These are phyloP conservation scores for Guadua angustifolia DNA, from an alignment of 176 grass and related monocot species.

Conservation along the genomic window DNA sequence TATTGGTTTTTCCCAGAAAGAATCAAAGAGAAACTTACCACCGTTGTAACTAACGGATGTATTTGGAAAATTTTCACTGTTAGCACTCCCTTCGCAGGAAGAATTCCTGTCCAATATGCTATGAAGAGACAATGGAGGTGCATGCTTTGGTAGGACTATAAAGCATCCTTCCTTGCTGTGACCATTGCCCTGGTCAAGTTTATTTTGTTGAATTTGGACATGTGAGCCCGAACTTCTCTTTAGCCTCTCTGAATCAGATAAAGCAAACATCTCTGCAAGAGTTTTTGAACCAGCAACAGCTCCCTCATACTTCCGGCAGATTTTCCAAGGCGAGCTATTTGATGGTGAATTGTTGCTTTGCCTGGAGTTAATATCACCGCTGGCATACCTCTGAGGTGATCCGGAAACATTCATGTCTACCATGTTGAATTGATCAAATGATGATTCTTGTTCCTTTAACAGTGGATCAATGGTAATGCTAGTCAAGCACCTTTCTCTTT, in stretches of 20 bases:
- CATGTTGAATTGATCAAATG: slow-evolving; percentile 31
- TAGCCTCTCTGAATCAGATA: slow-evolving; percentile 61
- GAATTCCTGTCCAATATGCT: slow-evolving; percentile 35
- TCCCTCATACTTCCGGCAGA: slow-evolving; percentile 25
- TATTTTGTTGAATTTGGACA: slow-evolving; percentile 13
- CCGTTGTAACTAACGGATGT: slow-evolving; percentile 24
- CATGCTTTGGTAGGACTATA: slow-evolving; percentile 63
- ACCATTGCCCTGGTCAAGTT: slow-evolving; percentile 25
- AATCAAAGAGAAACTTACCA: slow-evolving; percentile 40
- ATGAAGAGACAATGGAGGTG: slow-evolving; percentile 33
- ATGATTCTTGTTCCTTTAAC: slow-evolving; percentile 35
- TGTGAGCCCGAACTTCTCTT: slow-evolving; percentile 38
- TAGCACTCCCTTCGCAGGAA: slow-evolving; percentile 18
- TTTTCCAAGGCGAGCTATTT: slow-evolving; percentile 21
- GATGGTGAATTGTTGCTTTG: slow-evolving; percentile 39
- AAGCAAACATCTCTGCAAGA: slow-evolving; percentile 70
- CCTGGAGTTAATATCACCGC: slow-evolving; percentile 22
- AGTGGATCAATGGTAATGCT: slow-evolving; percentile 21
- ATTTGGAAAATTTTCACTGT: slow-evolving; percentile 33
- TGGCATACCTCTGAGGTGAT: slow-evolving; percentile 40
- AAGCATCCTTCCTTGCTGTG: slow-evolving; percentile 50
- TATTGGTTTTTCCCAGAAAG: slow-evolving; percentile 40
- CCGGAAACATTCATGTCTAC: slow-evolving; percentile 23
- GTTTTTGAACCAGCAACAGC: slow-evolving; percentile 45
- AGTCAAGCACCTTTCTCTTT: slow-evolving; percentile 32